These are phyloP conservation scores for Penicillium glabrum DNA, from an alignment of 2,329 filamentous ascomycete species.

Conservation along the genomic window DNA sequence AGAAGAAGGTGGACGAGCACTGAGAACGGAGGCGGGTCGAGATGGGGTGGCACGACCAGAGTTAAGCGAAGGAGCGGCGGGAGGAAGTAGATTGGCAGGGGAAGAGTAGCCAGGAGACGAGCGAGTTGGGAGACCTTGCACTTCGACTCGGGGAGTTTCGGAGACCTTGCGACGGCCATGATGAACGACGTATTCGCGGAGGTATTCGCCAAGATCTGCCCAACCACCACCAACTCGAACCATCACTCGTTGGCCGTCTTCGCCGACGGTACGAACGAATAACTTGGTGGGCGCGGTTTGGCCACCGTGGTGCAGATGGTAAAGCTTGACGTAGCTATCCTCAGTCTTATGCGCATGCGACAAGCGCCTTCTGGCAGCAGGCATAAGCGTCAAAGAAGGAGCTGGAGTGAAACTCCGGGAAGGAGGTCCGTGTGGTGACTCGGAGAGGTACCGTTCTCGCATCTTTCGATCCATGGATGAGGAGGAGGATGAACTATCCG, in stretches of 20 bases:
- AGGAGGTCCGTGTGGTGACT: slow-evolving; percentile 33
- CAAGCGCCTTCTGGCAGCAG: slow-evolving; percentile 46
- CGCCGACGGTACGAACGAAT: slow-evolving; percentile 88
- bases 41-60: slow-evolving; percentile 37
- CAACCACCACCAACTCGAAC: slow-evolving; percentile 97
- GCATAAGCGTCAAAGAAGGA: slow-evolving; percentile 69
- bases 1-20: slow-evolving; percentile 39
- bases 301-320: slow-evolving; percentile 82
- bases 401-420: slow-evolving; percentile 58
- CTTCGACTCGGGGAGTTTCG: slow-evolving; percentile 55
- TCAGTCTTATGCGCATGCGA: slow-evolving; percentile 40
- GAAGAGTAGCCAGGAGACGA: slow-evolving; percentile 31
- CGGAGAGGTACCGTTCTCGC: slow-evolving; percentile 44
- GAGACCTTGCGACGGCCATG: slow-evolving; percentile 71
- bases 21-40: slow-evolving; percentile 37
- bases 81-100: slow-evolving; percentile 22
- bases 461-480: slow-evolving; percentile 35
- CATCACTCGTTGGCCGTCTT: slow-evolving; percentile 90
- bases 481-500: slow-evolving; percentile 29
- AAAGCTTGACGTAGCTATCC: slow-evolving; percentile 80
- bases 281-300: slow-evolving; percentile 89
- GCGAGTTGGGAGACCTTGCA: slow-evolving; percentile 49
- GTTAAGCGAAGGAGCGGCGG: slow-evolving; percentile 15
- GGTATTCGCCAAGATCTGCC: slow-evolving; percentile 92
- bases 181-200: slow-evolving; percentile 89